Evolutionary conservation across 306 rosid species (phyloP).

Genomic region (Medicago ruthenica): DNA sequence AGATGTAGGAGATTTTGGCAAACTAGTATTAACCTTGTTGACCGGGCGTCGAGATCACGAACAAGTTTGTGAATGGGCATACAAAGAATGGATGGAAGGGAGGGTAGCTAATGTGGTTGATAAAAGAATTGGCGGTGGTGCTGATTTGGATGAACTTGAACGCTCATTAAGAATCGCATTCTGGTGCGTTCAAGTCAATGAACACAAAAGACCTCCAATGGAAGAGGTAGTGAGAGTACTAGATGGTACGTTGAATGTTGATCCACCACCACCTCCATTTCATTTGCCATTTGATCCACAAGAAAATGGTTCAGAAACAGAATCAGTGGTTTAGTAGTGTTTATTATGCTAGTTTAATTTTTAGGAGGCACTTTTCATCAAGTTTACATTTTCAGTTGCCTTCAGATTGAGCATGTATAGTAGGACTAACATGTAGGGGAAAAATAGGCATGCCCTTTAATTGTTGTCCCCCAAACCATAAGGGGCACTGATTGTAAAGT

Average conservation of each 20-base stretch:
- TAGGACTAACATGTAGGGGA: constrained; percentile 61
- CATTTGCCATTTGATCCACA: constrained; percentile 48
- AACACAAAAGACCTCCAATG: constrained; percentile 69
- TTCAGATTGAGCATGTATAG: constrained; percentile 52
- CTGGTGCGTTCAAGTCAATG: constrained; percentile 83
- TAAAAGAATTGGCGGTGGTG: constrained; percentile 55
- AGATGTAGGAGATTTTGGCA: constrained; percentile 76
- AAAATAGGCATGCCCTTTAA: constrained; percentile 30
- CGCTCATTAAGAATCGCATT: constrained; percentile 71
- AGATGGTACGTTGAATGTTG: constrained; percentile 71
- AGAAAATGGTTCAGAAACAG: constrained; percentile 47
- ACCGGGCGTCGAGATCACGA: constrained; percentile 49
- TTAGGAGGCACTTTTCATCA: constrained; percentile 19
- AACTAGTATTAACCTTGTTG: constrained; percentile 61
- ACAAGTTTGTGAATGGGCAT: constrained; percentile 65
- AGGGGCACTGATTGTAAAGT: constrained; percentile 38
- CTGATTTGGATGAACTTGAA: constrained; percentile 58
- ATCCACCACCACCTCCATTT: constrained; percentile 72
- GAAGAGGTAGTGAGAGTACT: constrained; percentile 79
- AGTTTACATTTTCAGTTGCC: constrained; percentile 12
- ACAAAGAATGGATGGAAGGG: constrained; percentile 69
- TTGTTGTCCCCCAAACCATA: neutral
- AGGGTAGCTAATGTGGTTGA: constrained; percentile 57
- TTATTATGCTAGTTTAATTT: constrained; percentile 37
- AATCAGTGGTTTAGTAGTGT: constrained; percentile 34